These are phyloP conservation scores for Leccinum incarnatum DNA, from an alignment of 768 basidiomycete species.

Conservation along the genomic window DNA sequence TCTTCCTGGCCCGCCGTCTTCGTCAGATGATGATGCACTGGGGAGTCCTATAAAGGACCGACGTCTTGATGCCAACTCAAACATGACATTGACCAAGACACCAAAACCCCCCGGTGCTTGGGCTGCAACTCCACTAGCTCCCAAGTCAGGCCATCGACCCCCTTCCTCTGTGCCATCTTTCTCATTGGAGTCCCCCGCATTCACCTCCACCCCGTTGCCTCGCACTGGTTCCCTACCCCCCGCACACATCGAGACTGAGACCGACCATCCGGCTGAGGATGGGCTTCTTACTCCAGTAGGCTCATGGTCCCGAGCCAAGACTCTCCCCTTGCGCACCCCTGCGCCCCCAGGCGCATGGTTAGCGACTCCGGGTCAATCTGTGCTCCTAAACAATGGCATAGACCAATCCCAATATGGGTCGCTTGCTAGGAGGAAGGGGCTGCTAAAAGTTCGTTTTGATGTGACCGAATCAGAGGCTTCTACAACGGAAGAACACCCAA, in stretches of 20 bases:
- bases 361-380: constrained; percentile 47
- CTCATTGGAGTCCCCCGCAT: constrained; percentile 24
- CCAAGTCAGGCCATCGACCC: constrained; percentile 12
- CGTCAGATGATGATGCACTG: constrained; percentile 46
- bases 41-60: constrained; percentile 23
- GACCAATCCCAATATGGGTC: constrained; percentile 35
- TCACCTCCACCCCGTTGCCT: constrained; percentile 26
- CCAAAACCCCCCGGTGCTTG: constrained; percentile 48
- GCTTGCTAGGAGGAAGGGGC: constrained; percentile 46
- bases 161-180: constrained; percentile 19
- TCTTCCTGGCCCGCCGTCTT: constrained; percentile 64
- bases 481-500: constrained; percentile 25
- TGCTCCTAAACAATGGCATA: constrained; percentile 9
- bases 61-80: constrained; percentile 13
- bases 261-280: constrained; percentile 20
- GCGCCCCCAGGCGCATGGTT: constrained; percentile 70
- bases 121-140: constrained; percentile 38
- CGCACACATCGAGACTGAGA: constrained; percentile 15
- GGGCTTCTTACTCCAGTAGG: constrained; percentile 42
- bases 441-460: constrained; percentile 74
- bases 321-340: constrained; percentile 55
- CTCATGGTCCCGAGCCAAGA: constrained; percentile 48
- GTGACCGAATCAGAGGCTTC: constrained; percentile 37
- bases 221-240: constrained; percentile 13
- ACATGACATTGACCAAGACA: constrained; percentile 40